Evolutionary conservation across 371 early-diverging fungal genomes (phyloP).

Genomic region (Chytridium lagenaria): DNA sequence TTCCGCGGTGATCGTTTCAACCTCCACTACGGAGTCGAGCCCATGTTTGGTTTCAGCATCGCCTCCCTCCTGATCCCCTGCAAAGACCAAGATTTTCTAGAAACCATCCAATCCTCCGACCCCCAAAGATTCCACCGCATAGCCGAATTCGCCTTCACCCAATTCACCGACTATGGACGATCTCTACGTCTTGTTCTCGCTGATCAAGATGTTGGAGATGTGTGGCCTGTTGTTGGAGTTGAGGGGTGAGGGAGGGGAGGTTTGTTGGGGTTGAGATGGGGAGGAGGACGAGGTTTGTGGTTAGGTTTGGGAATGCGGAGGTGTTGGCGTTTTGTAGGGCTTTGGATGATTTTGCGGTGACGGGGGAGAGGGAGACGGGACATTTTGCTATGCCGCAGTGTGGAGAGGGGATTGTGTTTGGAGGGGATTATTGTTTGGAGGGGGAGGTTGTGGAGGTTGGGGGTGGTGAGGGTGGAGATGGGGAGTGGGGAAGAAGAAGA

Average conservation of each 20-base stretch:
- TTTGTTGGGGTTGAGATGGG: background rate
- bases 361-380: background rate
- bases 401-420: background rate
- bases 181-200: too few relatives aligned
- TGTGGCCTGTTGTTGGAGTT: too few relatives aligned
- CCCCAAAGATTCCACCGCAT: background rate
- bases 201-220: too few relatives aligned
- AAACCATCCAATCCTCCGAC: background rate
- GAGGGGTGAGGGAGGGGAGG: background rate
- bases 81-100: background rate
- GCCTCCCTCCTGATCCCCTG: background rate
- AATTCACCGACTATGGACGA: too few relatives aligned
- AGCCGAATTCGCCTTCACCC: background rate
- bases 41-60: background rate
- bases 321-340: background rate
- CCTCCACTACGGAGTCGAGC: background rate
- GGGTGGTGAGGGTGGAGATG: too few relatives aligned
- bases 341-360: background rate
- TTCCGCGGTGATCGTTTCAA: background rate
- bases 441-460: too few relatives aligned
- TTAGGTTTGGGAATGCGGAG: background rate
- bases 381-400: background rate
- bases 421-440: background rate
- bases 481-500: too few relatives aligned
- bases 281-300: too few relatives aligned